phyloP scores from a whole-genome alignment of 129 eudicot species.

The Centella asiatica region DNA sequence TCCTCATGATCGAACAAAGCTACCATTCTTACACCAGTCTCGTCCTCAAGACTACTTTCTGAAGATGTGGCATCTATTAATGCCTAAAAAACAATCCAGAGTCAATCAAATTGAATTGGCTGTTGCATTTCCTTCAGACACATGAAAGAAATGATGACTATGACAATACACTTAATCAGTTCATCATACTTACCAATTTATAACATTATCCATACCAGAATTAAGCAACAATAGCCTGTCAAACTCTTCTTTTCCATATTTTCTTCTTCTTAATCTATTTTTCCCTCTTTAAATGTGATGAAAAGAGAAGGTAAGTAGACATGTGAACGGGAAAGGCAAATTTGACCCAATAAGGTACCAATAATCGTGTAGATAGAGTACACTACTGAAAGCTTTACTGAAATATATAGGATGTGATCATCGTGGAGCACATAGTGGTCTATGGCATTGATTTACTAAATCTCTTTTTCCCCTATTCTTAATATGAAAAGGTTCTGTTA shows the following conservation, averaged over 20 bases:
- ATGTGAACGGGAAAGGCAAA: neutral
- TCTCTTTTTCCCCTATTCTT: no score
- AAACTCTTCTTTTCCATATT: neutral
- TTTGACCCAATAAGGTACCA: neutral
- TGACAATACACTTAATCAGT: neutral
- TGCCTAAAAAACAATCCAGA: slow-evolving; percentile 40
- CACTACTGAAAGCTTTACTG: no score
- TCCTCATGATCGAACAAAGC: slow-evolving; percentile 97
- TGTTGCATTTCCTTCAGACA: neutral
- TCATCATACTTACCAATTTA: neutral
- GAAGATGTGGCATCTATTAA: slow-evolving; percentile 66
- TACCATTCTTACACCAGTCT: slow-evolving; percentile 86
- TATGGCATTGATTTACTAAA: no score
- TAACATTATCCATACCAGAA: neutral
- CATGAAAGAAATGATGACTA: neutral
- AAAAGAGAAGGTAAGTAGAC: neutral
- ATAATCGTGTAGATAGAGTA: no score
- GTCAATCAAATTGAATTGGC: neutral
- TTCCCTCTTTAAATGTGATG: neutral
- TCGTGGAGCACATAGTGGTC: no score
- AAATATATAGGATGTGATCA: no score
- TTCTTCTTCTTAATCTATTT: no score
- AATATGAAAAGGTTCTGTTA: no score
- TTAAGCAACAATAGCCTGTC: neutral
- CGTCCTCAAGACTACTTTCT: slow-evolving; percentile 67